Evolutionary conservation across 225 moss, liverwort and hornwort genomes (phyloP).

Genomic region (Asterella californica): DNA sequence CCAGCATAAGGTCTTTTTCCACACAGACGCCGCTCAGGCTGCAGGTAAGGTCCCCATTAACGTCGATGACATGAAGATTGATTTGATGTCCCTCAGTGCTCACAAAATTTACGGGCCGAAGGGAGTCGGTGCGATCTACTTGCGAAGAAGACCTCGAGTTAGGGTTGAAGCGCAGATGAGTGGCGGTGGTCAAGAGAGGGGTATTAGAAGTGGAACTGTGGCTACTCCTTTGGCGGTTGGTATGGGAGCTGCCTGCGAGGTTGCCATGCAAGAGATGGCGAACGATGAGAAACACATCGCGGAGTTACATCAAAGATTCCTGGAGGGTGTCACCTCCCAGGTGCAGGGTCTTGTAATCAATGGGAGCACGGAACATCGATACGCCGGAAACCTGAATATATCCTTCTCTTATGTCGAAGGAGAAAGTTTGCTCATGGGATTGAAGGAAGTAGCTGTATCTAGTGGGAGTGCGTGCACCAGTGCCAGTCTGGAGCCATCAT

Average conservation of each 20-base stretch:
- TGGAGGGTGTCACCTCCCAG: constrained; percentile 57
- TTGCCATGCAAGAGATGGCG: constrained; percentile 79
- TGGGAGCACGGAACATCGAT: constrained; percentile 82
- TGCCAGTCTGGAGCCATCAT: constrained; percentile 95
- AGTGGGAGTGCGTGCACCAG: constrained; percentile 98
- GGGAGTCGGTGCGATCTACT: constrained; percentile 81
- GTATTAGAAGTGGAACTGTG: constrained; percentile 88
- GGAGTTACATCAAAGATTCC: constrained; percentile 54
- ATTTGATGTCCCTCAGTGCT: constrained; percentile 92
- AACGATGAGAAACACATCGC: constrained; percentile 62
- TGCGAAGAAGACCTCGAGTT: constrained; percentile 86
- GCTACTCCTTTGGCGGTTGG: constrained; percentile 84
- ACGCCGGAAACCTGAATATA: constrained; percentile 78
- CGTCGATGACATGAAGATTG: constrained; percentile 91
- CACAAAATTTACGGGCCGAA: constrained; percentile 94
- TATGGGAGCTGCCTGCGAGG: constrained; percentile 79
- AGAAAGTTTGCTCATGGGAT: constrained; percentile 91
- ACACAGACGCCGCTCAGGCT: constrained; percentile 88
- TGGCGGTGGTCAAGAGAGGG: constrained; percentile 96
- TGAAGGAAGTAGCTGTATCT: constrained; percentile 97
- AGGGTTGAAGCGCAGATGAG: constrained; percentile 90
- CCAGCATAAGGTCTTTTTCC: constrained; percentile 77
- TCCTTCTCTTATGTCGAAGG: constrained; percentile 97
- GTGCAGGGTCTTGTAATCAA: constrained; percentile 79
- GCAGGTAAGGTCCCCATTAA: constrained; percentile 79